Conservation (phyloP, 1,284 basidiomycete genomes). For the Ceratorhiza oryzae-sativae region DNA sequence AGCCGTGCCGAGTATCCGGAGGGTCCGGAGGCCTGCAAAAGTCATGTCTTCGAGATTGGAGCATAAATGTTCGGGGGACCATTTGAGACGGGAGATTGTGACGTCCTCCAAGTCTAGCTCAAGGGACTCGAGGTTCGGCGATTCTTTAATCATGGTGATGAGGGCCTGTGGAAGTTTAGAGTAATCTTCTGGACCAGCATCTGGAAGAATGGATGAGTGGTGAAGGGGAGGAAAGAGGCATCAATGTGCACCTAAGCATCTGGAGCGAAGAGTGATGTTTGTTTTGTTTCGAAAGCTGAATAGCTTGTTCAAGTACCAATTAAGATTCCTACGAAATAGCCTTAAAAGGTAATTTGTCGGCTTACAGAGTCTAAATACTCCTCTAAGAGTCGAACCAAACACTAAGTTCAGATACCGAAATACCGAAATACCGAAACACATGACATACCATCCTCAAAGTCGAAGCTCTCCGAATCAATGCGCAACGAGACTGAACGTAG, state of each 20-base stretch:
- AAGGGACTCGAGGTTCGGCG: constrained; percentile 6
- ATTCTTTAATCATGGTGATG: constrained; percentile 5
- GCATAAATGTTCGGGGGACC: constrained; percentile 12
- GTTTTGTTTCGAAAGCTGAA: not conserved
- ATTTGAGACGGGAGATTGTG: not conserved
- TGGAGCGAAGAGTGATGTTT: not conserved
- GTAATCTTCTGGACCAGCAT: not conserved
- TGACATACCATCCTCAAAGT: not conserved
- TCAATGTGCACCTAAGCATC: not conserved
- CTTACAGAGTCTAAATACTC: constrained; percentile 4
- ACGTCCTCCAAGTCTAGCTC: not conserved
- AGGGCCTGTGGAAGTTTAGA: not conserved
- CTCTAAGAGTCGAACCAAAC: not conserved
- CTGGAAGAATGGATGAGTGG: not conserved
- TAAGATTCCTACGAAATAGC: not conserved
- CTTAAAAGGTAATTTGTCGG: not conserved
- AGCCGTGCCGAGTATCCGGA: not conserved
- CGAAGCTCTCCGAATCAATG: not conserved
- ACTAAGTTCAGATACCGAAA: not conserved
- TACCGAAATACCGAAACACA: not conserved
- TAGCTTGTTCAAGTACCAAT: not conserved
- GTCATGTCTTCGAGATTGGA: not conserved
- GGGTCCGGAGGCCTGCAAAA: not conserved
- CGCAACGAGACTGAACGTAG: constrained; percentile 1
- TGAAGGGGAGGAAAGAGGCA: too few relatives aligned